Percentiles rank a stretch among this genome's conserved stretches.
These are phyloP conservation scores for Tetrapisispora nanseiensis DNA, from an alignment of 805 yeast genomes.

Conservation along the genomic window DNA sequence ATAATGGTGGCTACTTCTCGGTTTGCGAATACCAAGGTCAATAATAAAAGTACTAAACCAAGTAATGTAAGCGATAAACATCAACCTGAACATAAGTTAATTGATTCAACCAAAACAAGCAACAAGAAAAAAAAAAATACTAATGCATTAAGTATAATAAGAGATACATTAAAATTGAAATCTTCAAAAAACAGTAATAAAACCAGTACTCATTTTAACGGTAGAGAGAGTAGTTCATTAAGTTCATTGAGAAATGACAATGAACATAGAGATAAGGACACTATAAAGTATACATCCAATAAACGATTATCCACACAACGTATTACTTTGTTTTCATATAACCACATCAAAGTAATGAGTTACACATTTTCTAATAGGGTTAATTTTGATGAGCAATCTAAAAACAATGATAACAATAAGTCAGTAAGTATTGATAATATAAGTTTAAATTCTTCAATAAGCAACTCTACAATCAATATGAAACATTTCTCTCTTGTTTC, in stretches of 20 bases:
- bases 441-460: conserved; percentile 4
- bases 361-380: no score
- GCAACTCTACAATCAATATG: conserved; percentile 6
- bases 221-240: no score
- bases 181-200: neutral
- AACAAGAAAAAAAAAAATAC: neutral
- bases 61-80: neutral
- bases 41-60: neutral
- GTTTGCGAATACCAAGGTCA: no score
- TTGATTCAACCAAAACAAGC: neutral
- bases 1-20: no score
- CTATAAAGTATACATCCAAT: neutral
- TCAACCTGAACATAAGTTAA: neutral
- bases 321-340: conserved; percentile 22
- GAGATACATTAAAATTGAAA: conserved; percentile 10
- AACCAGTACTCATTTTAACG: neutral
- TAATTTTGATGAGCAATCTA: no score
- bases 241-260: no score
- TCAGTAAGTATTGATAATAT: conserved; percentile 6
- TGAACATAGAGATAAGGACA: neutral
- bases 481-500: conserved; percentile 13
- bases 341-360: conserved; percentile 18
- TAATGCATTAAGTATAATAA: conserved; percentile 9
- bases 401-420: neutral
- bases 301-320: conserved; percentile 25